Percentiles rank a stretch among this genome's conserved stretches.
Conservation (phyloP, 768 basidiomycete genomes). For the Pholiota conissans region DNA sequence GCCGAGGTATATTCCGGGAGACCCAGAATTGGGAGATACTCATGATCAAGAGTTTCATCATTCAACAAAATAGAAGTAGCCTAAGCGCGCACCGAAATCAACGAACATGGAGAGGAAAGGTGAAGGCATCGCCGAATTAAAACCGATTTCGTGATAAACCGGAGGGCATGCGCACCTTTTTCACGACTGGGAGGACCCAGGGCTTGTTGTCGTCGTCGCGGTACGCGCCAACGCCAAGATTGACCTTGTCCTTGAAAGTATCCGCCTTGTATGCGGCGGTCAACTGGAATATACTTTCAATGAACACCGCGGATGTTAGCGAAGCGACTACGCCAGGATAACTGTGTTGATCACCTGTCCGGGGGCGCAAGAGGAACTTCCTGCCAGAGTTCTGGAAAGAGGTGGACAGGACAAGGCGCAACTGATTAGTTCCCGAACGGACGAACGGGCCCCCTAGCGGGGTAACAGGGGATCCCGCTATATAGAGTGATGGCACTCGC, state of each 20-base stretch:
- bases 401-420: neutral
- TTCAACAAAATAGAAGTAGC: constrained; percentile 70
- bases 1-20: constrained; percentile 78
- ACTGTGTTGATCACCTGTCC: constrained; percentile 58
- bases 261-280: constrained; percentile 89
- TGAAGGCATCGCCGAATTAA: constrained; percentile 9
- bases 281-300: constrained; percentile 88
- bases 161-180: constrained; percentile 54
- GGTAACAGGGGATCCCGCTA: constrained; percentile 5
- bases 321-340: neutral
- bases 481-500: constrained; percentile 33
- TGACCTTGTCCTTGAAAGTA: constrained; percentile 73
- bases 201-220: constrained; percentile 85
- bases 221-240: constrained; percentile 92
- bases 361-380: constrained; percentile 81
- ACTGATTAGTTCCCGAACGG: neutral
- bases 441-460: constrained; percentile 7
- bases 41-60: constrained; percentile 80
- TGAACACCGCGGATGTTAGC: neutral
- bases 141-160: constrained; percentile 9
- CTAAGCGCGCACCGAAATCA: constrained; percentile 34
- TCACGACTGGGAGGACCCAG: constrained; percentile 91
- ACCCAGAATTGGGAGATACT: constrained; percentile 91
- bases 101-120: neutral
- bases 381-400: constrained; percentile 65